Base-by-base conservation (phyloP, 495 filamentous ascomycete species). In the Penicillium waksmanii region DNA sequence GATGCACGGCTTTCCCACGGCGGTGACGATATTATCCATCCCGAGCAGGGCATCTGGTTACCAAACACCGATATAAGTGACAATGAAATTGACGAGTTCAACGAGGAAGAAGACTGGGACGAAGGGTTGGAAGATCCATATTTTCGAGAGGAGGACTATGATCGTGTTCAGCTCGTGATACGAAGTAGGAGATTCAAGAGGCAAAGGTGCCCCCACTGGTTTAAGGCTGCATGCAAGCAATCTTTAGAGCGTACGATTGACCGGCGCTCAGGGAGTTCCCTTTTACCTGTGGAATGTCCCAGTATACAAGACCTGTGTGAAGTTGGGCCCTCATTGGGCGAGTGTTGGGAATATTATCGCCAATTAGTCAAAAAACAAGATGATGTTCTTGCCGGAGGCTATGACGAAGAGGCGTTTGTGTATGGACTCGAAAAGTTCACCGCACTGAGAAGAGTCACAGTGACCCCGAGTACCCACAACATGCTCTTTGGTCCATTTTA, bases 361-460 rank as follows among this genome's bases (percentile, higher is more conserved):
- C 23, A 64, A 13, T 50, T 70, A n/a, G 34, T 65, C 0, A 56
- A 55, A 27, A 56, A 69, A 47, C 61, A 69, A 46, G 53, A 62
- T 18, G 55, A 61, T 49, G 56, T 64, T 12, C 57, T 69, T 17
- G 34, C 53, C 21, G 63, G 49, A 48, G 51, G 54, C 13, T 58
- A 40, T 43, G 59, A 62, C 11, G 5, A 40, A 25, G 48, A 57
- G 13, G 47, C 49, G 8, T 62, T 62, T 21, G 15, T 49, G 33
- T 62, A 47, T 15, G 54, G 53, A 17, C 19, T 62, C 11, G 51
- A 62, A n/a, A 53, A 52, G 38, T 62, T 57, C 27, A 18, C 54
- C 47, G 31, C 43, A 33, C 27, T 56, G 31, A 56, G 46, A 23
- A 56, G 54, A 40, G 54, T 56, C 40, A 56, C 54, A 5, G 31